Evolutionary conservation across 163 green algal genomes (phyloP).

Genomic region (Volvox carteri): DNA sequence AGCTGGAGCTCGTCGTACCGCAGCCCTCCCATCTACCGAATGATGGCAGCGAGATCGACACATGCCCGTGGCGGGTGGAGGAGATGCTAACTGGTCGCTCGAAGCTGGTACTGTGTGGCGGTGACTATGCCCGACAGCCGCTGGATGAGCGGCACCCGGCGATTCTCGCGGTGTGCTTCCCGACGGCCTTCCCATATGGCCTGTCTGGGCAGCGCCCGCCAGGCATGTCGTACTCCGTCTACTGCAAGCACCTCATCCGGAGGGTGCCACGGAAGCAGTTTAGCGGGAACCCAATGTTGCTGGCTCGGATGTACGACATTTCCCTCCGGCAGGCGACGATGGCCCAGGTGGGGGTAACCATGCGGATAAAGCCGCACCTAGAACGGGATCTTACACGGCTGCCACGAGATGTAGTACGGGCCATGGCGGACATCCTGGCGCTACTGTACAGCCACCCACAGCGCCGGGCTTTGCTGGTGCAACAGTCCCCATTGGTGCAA

Average conservation of each 20-base stretch:
- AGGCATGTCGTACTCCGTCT: neutral
- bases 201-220: neutral
- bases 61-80: neutral
- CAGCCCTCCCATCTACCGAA: neutral
- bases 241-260: neutral
- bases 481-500: neutral
- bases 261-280: slow-evolving; percentile 4
- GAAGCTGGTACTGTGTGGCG: neutral
- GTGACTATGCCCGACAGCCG: neutral
- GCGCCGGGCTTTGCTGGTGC: neutral
- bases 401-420: neutral
- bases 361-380: neutral
- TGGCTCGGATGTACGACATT: slow-evolving; percentile 25
- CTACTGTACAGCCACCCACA: neutral
- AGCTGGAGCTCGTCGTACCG: slow-evolving; percentile 1
- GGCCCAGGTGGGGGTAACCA: neutral
- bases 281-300: neutral
- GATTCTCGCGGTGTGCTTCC: neutral
- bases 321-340: neutral
- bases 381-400: neutral
- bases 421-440: neutral
- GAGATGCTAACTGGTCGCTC: neutral
- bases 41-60: slow-evolving; percentile 1
- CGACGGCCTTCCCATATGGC: neutral
- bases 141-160: neutral